Evolutionary conservation across 345 rosid genomes (phyloP).

Genomic region (Brassica carinata): DNA sequence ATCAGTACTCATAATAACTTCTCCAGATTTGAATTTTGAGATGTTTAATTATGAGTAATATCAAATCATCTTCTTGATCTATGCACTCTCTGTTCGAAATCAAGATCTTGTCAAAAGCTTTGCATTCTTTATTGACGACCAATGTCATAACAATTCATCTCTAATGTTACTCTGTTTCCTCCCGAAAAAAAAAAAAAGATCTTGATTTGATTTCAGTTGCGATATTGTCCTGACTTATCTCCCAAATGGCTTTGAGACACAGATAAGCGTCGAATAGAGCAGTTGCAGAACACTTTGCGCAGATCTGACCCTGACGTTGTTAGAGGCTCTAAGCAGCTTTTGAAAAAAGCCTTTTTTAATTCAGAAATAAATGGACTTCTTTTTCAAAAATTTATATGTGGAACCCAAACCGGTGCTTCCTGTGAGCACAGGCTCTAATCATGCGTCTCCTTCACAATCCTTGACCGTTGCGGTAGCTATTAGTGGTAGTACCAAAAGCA

Average conservation of each 20-base stretch:
- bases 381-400: neutral
- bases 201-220: conserved; percentile 3
- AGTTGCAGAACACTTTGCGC: neutral
- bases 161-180: neutral
- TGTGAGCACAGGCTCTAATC: neutral
- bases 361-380: conserved; percentile 21
- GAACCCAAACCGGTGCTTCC: neutral
- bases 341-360: neutral
- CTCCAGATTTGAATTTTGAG: neutral
- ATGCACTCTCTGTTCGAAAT: neutral
- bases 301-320: neutral
- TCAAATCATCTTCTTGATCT: conserved; percentile 17
- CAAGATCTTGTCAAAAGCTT: conserved; percentile 12
- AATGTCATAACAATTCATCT: neutral
- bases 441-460: conserved; percentile 19
- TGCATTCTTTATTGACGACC: neutral
- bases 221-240: neutral
- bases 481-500: conserved; percentile 61
- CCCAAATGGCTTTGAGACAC: neutral
- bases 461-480: conserved; percentile 59
- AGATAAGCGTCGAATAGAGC: neutral
- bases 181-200: neutral
- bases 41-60: neutral
- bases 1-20: neutral
- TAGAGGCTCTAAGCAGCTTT: neutral